A percentile compares a stretch with the other conserved stretches of the same genome.
These are phyloP conservation scores for Mycena epipterygia DNA, from an alignment of 768 basidiomycete genomes.

Conservation along the genomic window DNA sequence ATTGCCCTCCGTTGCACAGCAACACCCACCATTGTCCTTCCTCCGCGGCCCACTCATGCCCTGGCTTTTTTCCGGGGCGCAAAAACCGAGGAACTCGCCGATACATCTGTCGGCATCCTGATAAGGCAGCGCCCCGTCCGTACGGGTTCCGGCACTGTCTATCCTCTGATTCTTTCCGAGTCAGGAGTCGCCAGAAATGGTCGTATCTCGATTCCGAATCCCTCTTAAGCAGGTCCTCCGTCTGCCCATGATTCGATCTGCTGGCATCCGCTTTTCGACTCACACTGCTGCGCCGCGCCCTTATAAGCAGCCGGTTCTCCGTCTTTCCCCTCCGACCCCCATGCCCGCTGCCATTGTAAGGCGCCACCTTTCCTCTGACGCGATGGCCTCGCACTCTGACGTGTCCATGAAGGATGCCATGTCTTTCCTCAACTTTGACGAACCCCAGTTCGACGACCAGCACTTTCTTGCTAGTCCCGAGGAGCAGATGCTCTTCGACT, in stretches of 20 bases:
- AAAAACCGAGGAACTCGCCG: neutral
- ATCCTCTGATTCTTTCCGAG: constrained; percentile 27
- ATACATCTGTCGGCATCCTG: constrained; percentile 22
- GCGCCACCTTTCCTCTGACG: constrained; percentile 48
- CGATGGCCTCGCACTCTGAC: constrained; percentile 42
- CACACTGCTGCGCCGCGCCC: constrained; percentile 39
- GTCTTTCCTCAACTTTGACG: constrained; percentile 52
- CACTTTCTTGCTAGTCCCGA: constrained; percentile 26
- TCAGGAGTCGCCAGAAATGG: constrained; percentile 32
- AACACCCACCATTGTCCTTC: neutral
- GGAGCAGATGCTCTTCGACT: constrained; percentile 58
- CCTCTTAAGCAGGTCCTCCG: constrained; percentile 56
- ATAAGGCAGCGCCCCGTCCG: constrained; percentile 4
- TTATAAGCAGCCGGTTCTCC: constrained; percentile 44
- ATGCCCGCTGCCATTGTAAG: constrained; percentile 60
- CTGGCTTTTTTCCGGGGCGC: neutral
- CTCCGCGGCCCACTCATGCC: constrained; percentile 21
- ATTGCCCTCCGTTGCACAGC: constrained; percentile 11
- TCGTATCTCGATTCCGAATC: constrained; percentile 48
- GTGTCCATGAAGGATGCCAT: constrained; percentile 44
- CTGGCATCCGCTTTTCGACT: constrained; percentile 40
- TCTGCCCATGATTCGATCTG: constrained; percentile 42
- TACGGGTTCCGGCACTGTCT: constrained; percentile 3
- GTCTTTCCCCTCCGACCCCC: constrained; percentile 44
- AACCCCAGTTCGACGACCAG: constrained; percentile 47